These are phyloP conservation scores for Calonectria pauciramosa DNA, from an alignment of 2,329 filamentous ascomycete species.

Conservation along the genomic window DNA sequence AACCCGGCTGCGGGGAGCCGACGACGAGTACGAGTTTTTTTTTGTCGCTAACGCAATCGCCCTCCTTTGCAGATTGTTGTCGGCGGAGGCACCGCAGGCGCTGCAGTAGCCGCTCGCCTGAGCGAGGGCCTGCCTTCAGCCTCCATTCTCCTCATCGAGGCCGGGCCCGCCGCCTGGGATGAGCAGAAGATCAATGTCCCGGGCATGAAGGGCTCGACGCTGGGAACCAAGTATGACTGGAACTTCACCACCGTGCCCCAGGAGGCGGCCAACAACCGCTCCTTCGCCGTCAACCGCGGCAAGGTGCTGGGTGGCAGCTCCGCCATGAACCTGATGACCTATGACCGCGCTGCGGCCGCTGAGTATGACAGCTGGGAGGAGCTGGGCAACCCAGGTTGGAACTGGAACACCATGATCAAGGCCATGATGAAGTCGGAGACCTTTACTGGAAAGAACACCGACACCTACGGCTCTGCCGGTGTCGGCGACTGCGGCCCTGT, in stretches of 20 bases:
- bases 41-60: background rate
- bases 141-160: constrained; percentile 49
- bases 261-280: constrained; percentile 53
- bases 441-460: constrained; percentile 34
- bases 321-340: constrained; percentile 47
- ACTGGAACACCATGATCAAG: constrained; percentile 52
- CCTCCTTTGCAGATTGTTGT: constrained; percentile 10
- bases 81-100: constrained; percentile 48
- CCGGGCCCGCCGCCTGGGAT: constrained; percentile 45
- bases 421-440: constrained; percentile 46
- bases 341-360: constrained; percentile 51
- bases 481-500: constrained; percentile 28
- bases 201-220: constrained; percentile 46
- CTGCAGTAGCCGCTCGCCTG: constrained; percentile 50
- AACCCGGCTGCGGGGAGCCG: background rate
- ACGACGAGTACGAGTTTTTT: background rate
- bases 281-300: constrained; percentile 59
- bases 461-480: constrained; percentile 27
- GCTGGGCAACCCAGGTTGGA: constrained; percentile 54
- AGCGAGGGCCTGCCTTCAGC: constrained; percentile 47
- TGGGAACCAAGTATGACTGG: constrained; percentile 53
- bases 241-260: constrained; percentile 60
- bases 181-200: constrained; percentile 51
- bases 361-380: constrained; percentile 56
- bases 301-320: constrained; percentile 64